Evolutionary conservation across 495 filamentous ascomycete genomes (phyloP).

Genomic region (Neurospora sp.): DNA sequence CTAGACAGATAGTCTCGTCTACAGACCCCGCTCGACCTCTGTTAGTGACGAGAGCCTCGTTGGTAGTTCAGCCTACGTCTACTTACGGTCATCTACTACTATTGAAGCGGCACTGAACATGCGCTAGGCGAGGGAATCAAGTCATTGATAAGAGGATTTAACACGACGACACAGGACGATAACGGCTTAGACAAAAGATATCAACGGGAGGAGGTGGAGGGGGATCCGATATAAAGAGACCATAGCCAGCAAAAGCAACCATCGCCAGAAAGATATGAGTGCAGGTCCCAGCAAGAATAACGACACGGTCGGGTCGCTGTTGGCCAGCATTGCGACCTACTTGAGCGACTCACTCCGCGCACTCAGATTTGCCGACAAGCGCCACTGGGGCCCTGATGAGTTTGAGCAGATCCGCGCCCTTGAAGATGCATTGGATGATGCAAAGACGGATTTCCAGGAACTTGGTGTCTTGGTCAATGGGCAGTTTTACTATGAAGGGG

Average conservation of each 20-base stretch:
- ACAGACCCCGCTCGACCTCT: background rate
- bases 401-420: conserved; percentile 37
- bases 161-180: background rate
- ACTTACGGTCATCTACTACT: background rate
- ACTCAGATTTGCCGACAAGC: conserved; percentile 41
- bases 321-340: conserved; percentile 36
- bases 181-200: background rate
- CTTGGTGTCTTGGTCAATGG: conserved; percentile 35
- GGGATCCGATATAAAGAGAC: conserved; percentile 4
- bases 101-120: background rate
- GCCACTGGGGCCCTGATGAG: conserved; percentile 39
- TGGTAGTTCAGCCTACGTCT: background rate
- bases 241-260: conserved; percentile 5
- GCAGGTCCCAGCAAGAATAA: conserved; percentile 6
- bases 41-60: background rate
- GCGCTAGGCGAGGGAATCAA: background rate
- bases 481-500: conserved; percentile 38
- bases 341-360: conserved; percentile 34
- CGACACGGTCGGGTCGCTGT: conserved; percentile 39
- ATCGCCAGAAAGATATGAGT: conserved; percentile 1
- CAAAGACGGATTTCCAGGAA: conserved; percentile 43
- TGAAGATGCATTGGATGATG: conserved; percentile 38
- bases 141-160: background rate
- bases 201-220: background rate
- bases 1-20: background rate